phyloP scores from a whole-genome alignment of 768 basidiomycete genomes.

The Lactarius quietus region DNA sequence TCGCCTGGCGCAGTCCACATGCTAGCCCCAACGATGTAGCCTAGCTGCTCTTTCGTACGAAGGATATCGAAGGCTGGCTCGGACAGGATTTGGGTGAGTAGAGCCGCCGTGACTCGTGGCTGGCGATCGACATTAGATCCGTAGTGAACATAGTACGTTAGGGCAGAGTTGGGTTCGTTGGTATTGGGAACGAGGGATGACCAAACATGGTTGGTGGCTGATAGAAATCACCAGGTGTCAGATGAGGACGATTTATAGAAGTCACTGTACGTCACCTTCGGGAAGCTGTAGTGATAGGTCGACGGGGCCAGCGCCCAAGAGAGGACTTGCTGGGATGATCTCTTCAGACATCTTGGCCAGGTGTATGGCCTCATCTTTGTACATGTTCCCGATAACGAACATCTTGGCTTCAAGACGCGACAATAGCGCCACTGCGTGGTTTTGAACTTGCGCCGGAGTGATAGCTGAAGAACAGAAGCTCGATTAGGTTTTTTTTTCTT shows the following conservation, averaged over 20 bases:
- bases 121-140: slow-evolving; percentile 63
- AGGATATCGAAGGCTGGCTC: slow-evolving; percentile 91
- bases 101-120: slow-evolving; percentile 59
- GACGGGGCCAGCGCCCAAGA: slow-evolving; percentile 52
- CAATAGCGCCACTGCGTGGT: slow-evolving; percentile 57
- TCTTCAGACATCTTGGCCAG: slow-evolving; percentile 71
- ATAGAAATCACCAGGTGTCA: slow-evolving; percentile 4
- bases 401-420: slow-evolving; percentile 64
- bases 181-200: slow-evolving; percentile 68
- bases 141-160: slow-evolving; percentile 83
- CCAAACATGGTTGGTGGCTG: slow-evolving; percentile 72
- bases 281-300: slow-evolving; percentile 62
- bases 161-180: slow-evolving; percentile 80
- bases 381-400: slow-evolving; percentile 80
- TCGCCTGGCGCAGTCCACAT: slow-evolving; percentile 57
- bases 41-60: slow-evolving; percentile 92
- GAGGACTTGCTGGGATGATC: slow-evolving; percentile 51
- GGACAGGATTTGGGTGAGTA: slow-evolving; percentile 80
- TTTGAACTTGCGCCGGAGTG: slow-evolving; percentile 64
- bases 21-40: slow-evolving; percentile 78
- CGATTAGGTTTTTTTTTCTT: slow-evolving; percentile 1
- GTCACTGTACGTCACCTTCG: slow-evolving; percentile 43
- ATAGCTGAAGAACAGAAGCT: slow-evolving; percentile 47
- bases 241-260: neutral
- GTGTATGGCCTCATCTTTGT: slow-evolving; percentile 73